These are phyloP conservation scores for Dianthus caryophyllus DNA, from an alignment of 148 eudicot genomes.

Conservation along the genomic window DNA sequence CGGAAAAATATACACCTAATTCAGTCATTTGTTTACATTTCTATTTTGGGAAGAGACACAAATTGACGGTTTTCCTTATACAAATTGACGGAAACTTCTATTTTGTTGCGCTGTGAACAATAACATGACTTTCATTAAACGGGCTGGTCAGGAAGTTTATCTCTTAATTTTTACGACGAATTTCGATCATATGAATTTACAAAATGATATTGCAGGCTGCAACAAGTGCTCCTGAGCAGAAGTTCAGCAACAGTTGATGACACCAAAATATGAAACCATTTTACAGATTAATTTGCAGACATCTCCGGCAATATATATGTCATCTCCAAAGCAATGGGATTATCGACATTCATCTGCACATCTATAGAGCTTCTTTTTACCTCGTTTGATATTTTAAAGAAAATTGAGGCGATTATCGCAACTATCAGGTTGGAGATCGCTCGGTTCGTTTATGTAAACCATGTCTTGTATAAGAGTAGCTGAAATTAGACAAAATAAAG, in stretches of 20 bases:
- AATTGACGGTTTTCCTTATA: too few relatives aligned
- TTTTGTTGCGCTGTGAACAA: too few relatives aligned
- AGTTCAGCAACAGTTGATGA: slow-evolving; percentile 41
- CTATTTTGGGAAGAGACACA: too few relatives aligned
- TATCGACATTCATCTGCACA: slow-evolving; percentile 12
- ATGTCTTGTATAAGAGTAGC: slow-evolving; percentile 15
- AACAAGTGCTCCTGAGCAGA: slow-evolving; percentile 50
- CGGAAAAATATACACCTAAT: too few relatives aligned
- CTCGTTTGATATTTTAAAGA: slow-evolving; percentile 6
- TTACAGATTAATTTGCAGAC: slow-evolving; percentile 14
- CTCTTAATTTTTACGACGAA: neutral
- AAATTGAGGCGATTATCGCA: slow-evolving; percentile 19
- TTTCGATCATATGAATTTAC: too few relatives aligned
- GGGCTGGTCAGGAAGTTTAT: too few relatives aligned
- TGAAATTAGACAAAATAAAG: slow-evolving; percentile 16
- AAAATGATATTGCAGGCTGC: slow-evolving; percentile 43
- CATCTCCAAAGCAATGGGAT: slow-evolving; percentile 18
- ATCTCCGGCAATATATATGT: slow-evolving; percentile 18
- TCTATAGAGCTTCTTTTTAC: slow-evolving; percentile 41
- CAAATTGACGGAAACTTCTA: too few relatives aligned
- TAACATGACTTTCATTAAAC: too few relatives aligned
- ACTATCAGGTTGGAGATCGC: neutral
- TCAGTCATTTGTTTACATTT: too few relatives aligned
- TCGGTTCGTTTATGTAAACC: neutral
- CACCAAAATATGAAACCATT: slow-evolving; percentile 6